A percentile compares a stretch with the other conserved stretches of the same genome.
phyloP scores from a whole-genome alignment of 164 flowering plant species.

The Akebia trifoliata region DNA sequence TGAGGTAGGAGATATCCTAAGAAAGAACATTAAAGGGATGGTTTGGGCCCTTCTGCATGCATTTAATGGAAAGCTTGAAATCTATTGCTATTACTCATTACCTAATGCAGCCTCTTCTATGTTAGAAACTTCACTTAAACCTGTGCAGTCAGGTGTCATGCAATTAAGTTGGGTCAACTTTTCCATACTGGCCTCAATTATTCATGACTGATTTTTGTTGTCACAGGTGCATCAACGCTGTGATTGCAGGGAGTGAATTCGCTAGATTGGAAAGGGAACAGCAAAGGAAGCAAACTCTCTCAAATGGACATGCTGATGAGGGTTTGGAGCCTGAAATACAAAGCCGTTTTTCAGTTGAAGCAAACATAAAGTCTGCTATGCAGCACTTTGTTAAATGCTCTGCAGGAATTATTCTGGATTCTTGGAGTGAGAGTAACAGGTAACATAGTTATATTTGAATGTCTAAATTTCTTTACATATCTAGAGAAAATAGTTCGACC shows the following conservation, averaged over 20 bases:
- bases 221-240: constrained; percentile 86
- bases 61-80: no score
- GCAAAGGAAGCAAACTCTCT: constrained; percentile 42
- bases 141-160: background rate
- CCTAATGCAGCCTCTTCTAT: background rate
- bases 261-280: constrained; percentile 79
- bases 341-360: constrained; percentile 48
- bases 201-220: constrained; percentile 11
- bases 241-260: constrained; percentile 83
- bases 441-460: constrained; percentile 15
- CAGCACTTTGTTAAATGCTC: constrained; percentile 73
- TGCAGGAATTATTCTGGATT: constrained; percentile 69
- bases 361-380: constrained; percentile 71
- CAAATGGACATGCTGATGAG: constrained; percentile 55
- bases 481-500: no score
- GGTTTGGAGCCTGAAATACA: constrained; percentile 48
- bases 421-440: constrained; percentile 82
- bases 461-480: no score
- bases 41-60: no score
- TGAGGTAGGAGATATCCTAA: no score
- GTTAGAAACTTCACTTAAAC: background rate
- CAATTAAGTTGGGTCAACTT: background rate
- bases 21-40: no score
- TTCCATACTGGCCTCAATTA: background rate
- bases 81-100: no score